Percentiles rank a stretch among this genome's conserved stretches.
Evolutionary conservation across 2,329 filamentous ascomycete species (phyloP).

Genomic region (Graphiopsis chlorocephala): DNA sequence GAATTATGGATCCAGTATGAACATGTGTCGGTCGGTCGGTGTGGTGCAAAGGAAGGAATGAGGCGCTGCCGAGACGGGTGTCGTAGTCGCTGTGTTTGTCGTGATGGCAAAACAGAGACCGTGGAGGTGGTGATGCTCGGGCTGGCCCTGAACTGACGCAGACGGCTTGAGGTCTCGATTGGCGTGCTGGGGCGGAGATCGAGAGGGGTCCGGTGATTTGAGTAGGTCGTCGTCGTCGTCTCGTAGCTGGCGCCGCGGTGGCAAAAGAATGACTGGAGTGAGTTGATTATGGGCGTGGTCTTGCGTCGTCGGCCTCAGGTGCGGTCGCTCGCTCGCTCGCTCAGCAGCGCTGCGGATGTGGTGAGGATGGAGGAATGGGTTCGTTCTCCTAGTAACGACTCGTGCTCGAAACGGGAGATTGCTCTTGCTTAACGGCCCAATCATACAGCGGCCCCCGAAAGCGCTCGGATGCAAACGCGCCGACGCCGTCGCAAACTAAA

Average conservation of each 20-base stretch:
- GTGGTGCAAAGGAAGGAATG: slow-evolving; percentile 6
- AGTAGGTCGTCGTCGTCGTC: not conserved
- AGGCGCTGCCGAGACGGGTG: not conserved
- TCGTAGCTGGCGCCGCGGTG: not conserved
- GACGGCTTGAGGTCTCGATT: slow-evolving; percentile 11
- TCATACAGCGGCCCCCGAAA: not conserved
- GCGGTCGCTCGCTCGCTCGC: not conserved
- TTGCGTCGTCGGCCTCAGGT: not conserved
- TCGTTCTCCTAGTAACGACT: slow-evolving; percentile 4
- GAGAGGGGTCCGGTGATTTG: not conserved
- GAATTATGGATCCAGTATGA: slow-evolving; percentile 5
- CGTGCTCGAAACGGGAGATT: slow-evolving; percentile 1
- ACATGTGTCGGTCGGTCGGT: slow-evolving; percentile 6
- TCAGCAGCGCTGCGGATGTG: slow-evolving; percentile 6
- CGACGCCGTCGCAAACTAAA: not conserved
- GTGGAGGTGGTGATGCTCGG: slow-evolving; percentile 1
- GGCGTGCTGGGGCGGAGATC: slow-evolving; percentile 3
- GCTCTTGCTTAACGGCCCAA: not conserved
- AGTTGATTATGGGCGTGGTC: slow-evolving; percentile 8
- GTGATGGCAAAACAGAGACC: slow-evolving; percentile 2
- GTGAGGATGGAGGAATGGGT: slow-evolving; percentile 6
- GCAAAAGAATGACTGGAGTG: slow-evolving; percentile 16
- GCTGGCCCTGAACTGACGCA: slow-evolving; percentile 5
- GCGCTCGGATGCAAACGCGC: too few species aligned
- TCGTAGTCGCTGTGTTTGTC: not conserved